These are phyloP conservation scores for Fusarium foetens DNA, from an alignment of 2,329 filamentous ascomycete genomes.

Conservation along the genomic window DNA sequence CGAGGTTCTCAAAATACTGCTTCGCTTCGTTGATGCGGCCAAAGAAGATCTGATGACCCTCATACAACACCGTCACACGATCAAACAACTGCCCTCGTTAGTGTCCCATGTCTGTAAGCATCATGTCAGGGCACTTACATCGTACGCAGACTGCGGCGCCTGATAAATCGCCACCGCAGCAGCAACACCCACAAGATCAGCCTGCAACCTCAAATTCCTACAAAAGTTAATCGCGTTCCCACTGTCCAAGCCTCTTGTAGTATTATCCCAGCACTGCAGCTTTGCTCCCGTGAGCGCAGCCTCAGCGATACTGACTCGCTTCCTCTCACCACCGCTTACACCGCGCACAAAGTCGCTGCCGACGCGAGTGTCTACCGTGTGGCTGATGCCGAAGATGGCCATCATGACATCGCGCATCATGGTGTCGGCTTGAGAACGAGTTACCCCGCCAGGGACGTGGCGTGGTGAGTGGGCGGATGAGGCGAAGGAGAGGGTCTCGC, in stretches of 20 bases:
- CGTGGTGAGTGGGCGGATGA: constrained; percentile 70
- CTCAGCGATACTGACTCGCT: constrained; percentile 81
- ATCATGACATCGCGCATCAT: constrained; percentile 66
- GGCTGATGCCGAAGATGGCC: constrained; percentile 80
- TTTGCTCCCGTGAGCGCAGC: constrained; percentile 54
- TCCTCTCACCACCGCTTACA: constrained; percentile 81
- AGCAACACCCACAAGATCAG: constrained; percentile 43
- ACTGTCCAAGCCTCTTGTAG: constrained; percentile 45
- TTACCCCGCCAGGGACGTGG: constrained; percentile 54
- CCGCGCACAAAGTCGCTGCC: constrained; percentile 76
- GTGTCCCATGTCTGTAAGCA: background rate
- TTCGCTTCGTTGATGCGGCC: constrained; percentile 67
- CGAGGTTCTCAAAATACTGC: constrained; percentile 65
- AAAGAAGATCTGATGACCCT: constrained; percentile 75
- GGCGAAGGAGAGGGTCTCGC: constrained; percentile 72
- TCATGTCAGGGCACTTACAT: constrained; percentile 44
- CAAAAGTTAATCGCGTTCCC: constrained; percentile 45
- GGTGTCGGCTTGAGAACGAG: constrained; percentile 25
- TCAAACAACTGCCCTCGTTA: constrained; percentile 68
- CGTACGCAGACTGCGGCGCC: constrained; percentile 68
- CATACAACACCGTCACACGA: constrained; percentile 73
- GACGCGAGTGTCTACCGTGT: constrained; percentile 77
- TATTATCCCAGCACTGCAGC: constrained; percentile 49
- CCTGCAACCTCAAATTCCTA: constrained; percentile 39
- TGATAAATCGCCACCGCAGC: constrained; percentile 64